These are phyloP conservation scores for Alternaria brassicae DNA, from an alignment of 2,329 filamentous ascomycete genomes.

Conservation along the genomic window DNA sequence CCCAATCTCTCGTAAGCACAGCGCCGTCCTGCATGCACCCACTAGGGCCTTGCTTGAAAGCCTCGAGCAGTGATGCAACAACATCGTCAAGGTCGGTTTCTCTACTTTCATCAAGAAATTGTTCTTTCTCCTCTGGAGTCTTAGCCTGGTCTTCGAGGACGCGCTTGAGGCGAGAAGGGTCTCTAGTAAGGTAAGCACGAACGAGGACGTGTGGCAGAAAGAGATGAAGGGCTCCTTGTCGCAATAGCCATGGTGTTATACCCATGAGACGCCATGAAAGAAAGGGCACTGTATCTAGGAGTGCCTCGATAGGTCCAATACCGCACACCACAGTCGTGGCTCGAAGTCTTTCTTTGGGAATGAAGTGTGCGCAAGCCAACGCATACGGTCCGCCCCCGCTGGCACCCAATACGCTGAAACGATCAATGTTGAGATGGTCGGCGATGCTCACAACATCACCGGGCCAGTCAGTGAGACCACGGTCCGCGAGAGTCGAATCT, in stretches of 20 bases:
- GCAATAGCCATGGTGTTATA: constrained; percentile 21
- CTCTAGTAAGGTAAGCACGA: constrained; percentile 22
- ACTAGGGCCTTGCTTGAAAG: constrained; percentile 25
- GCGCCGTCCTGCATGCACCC: constrained; percentile 25
- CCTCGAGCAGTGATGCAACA: constrained; percentile 24
- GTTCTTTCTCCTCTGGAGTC: constrained; percentile 30
- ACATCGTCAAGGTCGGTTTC: constrained; percentile 25
- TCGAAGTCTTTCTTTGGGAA: constrained; percentile 38
- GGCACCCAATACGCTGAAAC: constrained; percentile 54
- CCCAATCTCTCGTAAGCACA: constrained; percentile 26
- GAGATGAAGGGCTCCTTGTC: constrained; percentile 20
- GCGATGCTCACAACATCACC: constrained; percentile 52
- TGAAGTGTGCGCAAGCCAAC: constrained; percentile 53
- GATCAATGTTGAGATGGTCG: constrained; percentile 46
- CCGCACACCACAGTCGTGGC: constrained; percentile 28
- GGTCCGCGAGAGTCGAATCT: constrained; percentile 43
- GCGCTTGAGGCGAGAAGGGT: constrained; percentile 26
- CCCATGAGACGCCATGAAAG: constrained; percentile 22
- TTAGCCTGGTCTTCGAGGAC: constrained; percentile 27
- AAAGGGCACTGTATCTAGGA: constrained; percentile 12
- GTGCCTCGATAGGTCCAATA: constrained; percentile 28
- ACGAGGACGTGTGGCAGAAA: constrained; percentile 22
- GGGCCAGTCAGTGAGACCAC: constrained; percentile 45
- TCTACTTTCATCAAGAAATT: constrained; percentile 13
- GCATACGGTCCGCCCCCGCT: constrained; percentile 58